Evolutionary conservation across 1,284 basidiomycete genomes (phyloP).

Genomic region (Puccinia horiana): DNA sequence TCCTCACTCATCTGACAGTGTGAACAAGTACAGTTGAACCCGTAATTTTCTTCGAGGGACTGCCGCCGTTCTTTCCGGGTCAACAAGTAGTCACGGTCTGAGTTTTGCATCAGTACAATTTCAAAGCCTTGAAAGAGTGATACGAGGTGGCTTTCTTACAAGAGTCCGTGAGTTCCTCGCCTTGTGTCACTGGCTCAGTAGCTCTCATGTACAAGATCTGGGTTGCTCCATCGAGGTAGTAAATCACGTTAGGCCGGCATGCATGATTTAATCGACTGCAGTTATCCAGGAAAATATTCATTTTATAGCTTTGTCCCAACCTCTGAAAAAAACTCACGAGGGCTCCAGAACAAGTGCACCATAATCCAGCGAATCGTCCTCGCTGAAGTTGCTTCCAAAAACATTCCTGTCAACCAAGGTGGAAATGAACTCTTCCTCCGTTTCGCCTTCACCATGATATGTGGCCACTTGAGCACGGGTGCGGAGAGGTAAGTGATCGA

Average conservation of each 20-base stretch:
- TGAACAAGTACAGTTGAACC: conserved; percentile 29
- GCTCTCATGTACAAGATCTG: conserved; percentile 19
- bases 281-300: not conserved
- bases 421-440: conserved; percentile 21
- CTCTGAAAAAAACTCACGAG: not conserved
- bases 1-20: conserved; percentile 39
- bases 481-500: conserved; percentile 30
- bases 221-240: conserved; percentile 21
- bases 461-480: conserved; percentile 19
- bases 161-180: conserved; percentile 37
- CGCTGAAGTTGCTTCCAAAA: not conserved
- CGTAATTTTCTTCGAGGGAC: not conserved
- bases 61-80: not conserved
- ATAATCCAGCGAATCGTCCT: not conserved
- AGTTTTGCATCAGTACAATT: not conserved
- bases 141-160: too few species aligned
- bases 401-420: conserved; percentile 5
- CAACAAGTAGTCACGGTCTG: not conserved
- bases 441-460: conserved; percentile 20
- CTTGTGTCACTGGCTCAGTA: not conserved
- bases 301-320: not conserved
- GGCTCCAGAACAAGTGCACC: not conserved
- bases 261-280: conserved; percentile 46
- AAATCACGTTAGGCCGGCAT: conserved; percentile 39
- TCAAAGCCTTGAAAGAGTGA: not conserved